These are phyloP conservation scores for Zanthoxylum bungeanum DNA, from an alignment of 345 rosid species.

Conservation along the genomic window DNA sequence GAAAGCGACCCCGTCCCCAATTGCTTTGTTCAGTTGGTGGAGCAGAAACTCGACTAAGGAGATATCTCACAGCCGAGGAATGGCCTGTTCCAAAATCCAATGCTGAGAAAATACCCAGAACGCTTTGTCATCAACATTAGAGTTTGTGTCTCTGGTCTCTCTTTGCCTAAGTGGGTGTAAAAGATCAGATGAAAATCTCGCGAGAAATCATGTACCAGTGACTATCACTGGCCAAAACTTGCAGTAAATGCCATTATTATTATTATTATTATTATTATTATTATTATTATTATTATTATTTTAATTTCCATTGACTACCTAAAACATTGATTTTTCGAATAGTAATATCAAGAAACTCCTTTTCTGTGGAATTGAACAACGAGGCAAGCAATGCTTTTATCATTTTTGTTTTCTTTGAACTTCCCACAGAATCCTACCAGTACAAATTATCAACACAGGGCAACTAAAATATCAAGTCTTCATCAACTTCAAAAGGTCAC, in stretches of 20 bases:
- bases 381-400: neutral
- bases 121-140: slow-evolving; percentile 93
- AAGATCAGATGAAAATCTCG: slow-evolving; percentile 37
- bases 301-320: neutral
- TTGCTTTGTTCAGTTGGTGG: slow-evolving; percentile 57
- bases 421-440: neutral
- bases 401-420: neutral
- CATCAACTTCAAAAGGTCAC: neutral
- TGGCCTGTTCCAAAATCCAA: slow-evolving; percentile 72
- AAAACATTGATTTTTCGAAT: no score
- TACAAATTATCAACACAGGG: neutral
- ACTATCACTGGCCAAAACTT: neutral
- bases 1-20: no score
- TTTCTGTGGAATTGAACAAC: neutral
- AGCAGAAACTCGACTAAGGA: slow-evolving; percentile 77
- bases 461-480: neutral
- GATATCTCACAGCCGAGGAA: slow-evolving; percentile 80
- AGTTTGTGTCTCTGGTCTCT: slow-evolving; percentile 96
- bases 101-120: slow-evolving; percentile 86
- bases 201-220: neutral
- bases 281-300: no score
- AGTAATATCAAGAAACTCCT: neutral
- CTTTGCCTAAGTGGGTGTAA: no score
- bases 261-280: no score
- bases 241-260: no score